These are phyloP conservation scores for Scheffersomyces spartinae DNA, from an alignment of 805 yeast genomes.

Conservation along the genomic window DNA sequence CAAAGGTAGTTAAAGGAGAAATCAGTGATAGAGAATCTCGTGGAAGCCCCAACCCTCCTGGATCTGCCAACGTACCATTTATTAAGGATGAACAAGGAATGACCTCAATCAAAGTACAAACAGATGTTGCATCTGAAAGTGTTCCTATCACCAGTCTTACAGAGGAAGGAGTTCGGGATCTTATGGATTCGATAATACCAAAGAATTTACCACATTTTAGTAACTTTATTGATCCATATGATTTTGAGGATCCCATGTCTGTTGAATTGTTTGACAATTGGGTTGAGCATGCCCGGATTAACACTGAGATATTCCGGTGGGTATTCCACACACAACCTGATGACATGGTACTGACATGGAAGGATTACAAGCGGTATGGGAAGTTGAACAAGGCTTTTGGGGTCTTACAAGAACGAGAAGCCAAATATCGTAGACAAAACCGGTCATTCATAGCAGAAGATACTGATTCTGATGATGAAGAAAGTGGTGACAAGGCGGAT, in stretches of 20 bases:
- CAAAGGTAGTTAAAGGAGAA: neutral
- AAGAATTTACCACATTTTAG: constrained; percentile 22
- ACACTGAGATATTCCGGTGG: constrained; percentile 69
- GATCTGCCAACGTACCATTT: constrained; percentile 2
- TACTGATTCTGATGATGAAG: constrained; percentile 6
- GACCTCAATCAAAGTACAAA: too few species aligned
- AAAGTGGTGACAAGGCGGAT: neutral
- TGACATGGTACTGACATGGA: constrained; percentile 82
- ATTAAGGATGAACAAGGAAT: constrained; percentile 2
- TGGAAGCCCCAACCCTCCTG: constrained; percentile 2
- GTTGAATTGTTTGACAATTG: constrained; percentile 78
- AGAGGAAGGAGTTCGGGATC: constrained; percentile 29
- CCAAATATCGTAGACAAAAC: constrained; percentile 14
- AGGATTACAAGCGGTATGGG: constrained; percentile 66
- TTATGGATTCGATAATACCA: constrained; percentile 29
- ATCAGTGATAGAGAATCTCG: constrained; percentile 1
- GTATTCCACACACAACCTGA: constrained; percentile 95
- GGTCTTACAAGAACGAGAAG: constrained; percentile 24
- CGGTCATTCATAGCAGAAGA: constrained; percentile 5
- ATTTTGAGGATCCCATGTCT: constrained; percentile 77
- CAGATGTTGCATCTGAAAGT: constrained; percentile 8
- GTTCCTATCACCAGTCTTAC: constrained; percentile 33
- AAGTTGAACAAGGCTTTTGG: constrained; percentile 49
- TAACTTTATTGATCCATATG: constrained; percentile 71
- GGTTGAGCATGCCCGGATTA: constrained; percentile 73